Evolutionary conservation across 1,284 basidiomycete species (phyloP).

Genomic region (Butyriboletus appendiculatus): DNA sequence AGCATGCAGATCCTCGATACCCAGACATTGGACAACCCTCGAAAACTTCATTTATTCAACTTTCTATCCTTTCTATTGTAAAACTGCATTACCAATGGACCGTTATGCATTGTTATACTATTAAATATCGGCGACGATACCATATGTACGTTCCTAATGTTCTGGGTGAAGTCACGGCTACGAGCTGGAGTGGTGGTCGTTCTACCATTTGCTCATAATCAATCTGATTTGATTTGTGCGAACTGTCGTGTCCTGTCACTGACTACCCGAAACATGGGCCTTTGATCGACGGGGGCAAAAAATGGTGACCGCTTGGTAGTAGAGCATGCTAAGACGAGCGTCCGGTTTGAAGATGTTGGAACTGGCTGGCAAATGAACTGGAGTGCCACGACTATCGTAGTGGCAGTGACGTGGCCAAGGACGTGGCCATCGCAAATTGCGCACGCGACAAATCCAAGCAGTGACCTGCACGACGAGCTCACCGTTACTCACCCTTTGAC

Average conservation of each 20-base stretch:
- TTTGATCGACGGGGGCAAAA: too few species aligned
- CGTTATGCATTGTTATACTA: slow-evolving; percentile 9
- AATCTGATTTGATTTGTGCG: too few species aligned
- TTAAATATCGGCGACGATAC: slow-evolving; percentile 10
- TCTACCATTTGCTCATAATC: too few species aligned
- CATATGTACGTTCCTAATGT: slow-evolving; percentile 3
- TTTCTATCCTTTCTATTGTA: slow-evolving; percentile 31
- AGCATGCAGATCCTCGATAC: slow-evolving; percentile 24
- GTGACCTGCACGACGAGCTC: neutral
- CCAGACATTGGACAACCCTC: slow-evolving; percentile 15
- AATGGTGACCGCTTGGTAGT: too few species aligned
- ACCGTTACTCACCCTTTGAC: slow-evolving; percentile 3
- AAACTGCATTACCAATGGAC: slow-evolving; percentile 19
- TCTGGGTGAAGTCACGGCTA: neutral
- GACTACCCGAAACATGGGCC: too few species aligned
- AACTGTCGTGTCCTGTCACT: too few species aligned
- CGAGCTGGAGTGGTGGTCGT: neutral
- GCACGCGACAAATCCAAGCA: slow-evolving; percentile 10
- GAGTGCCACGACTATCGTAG: neutral
- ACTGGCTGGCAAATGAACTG: too few species aligned
- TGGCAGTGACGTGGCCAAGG: slow-evolving; percentile 35
- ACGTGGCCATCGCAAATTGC: slow-evolving; percentile 21
- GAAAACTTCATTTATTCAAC: slow-evolving; percentile 27
- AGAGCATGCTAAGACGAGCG: neutral
- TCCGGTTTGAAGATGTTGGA: too few species aligned